phyloP scores from a whole-genome alignment of 2,329 filamentous ascomycete species.

The Purpureocillium lavendulum region DNA sequence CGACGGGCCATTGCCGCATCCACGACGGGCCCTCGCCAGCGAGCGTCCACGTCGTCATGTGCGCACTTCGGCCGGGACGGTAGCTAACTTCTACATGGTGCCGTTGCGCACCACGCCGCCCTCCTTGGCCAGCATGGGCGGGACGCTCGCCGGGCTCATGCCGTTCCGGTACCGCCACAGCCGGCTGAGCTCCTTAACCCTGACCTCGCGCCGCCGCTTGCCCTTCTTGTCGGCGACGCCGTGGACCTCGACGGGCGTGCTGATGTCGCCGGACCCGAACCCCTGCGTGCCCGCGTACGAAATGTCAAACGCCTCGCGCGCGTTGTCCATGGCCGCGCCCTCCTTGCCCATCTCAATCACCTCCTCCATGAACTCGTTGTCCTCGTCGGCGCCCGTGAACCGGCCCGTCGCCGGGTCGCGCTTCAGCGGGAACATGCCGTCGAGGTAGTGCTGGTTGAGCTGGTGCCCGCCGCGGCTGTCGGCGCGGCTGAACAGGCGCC shows the following conservation, averaged over 20 bases:
- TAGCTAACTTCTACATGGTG: conserved; percentile 24
- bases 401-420: conserved; percentile 30
- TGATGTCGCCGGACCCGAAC: conserved; percentile 25
- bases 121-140: conserved; percentile 25
- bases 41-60: too few relatives aligned
- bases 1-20: too few relatives aligned
- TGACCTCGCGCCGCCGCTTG: conserved; percentile 27
- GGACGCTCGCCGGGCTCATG: conserved; percentile 36
- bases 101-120: conserved; percentile 28
- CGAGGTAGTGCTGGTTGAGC: conserved; percentile 52
- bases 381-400: conserved; percentile 34
- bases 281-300: conserved; percentile 34
- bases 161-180: conserved; percentile 58
- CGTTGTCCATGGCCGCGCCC: conserved; percentile 33
- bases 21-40: too few relatives aligned
- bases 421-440: conserved; percentile 50
- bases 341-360: conserved; percentile 36
- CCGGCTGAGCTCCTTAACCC: conserved; percentile 52
- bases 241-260: conserved; percentile 29
- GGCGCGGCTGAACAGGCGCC: conserved; percentile 49
- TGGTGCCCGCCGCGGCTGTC: conserved; percentile 46
- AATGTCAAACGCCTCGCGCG: conserved; percentile 38
- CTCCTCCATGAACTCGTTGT: conserved; percentile 55
- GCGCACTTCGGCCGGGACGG: too few relatives aligned
- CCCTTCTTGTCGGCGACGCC: conserved; percentile 18